Evolutionary conservation across 108 stramenopile species (phyloP), one percentile per base, ranked within the genome.

Genomic region (Stephanodiscus triporus): DNA sequence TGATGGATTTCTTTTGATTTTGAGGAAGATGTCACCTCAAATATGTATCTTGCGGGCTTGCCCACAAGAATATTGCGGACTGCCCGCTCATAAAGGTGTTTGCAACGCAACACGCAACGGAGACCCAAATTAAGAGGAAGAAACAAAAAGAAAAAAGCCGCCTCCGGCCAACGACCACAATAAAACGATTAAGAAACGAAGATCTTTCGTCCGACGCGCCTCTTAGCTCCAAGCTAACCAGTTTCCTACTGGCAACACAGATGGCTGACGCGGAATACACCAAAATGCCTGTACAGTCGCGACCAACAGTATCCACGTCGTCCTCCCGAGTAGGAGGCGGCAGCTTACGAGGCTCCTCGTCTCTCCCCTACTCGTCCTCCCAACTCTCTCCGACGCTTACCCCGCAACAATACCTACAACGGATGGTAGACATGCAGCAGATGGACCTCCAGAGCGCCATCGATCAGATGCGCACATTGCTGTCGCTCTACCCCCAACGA

Each of bases 391-490:
- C 76, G n/a, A 42, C 78, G n/a, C 65, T 80, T 20, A 80, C 72
- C 13, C 67, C 78, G 0, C 78, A 80, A 61, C 88, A 89, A 66
- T 93, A 91, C 57, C 51, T 89, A 2, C 65, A 78, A 8, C 76
- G 92, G 59, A 75, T 93, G 76, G 68, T 76, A 29, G 89, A 91
- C 63, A 66, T 95, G 16, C 84, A 79, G 29, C 95, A 93, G 77
- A 95, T 95, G 95, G 95, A 95, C 66, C 69, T 93, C 37, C 92
- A 91, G 68, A 84, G 85, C 23, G 92, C 92, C 50, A 58, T 95
- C 68, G 95, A 95, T 85, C 92, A 93, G 86, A 95, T 95, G 95
- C 81, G 87, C 53, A 85, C 87, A n/a, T 80, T 95, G 30, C 63
- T 89, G 17, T 78, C 81, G 11, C 53, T 80, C 27, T 86, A 84